Base-by-base conservation (phyloP, 768 basidiomycete genomes). In the Tylopilus intermedius region DNA sequence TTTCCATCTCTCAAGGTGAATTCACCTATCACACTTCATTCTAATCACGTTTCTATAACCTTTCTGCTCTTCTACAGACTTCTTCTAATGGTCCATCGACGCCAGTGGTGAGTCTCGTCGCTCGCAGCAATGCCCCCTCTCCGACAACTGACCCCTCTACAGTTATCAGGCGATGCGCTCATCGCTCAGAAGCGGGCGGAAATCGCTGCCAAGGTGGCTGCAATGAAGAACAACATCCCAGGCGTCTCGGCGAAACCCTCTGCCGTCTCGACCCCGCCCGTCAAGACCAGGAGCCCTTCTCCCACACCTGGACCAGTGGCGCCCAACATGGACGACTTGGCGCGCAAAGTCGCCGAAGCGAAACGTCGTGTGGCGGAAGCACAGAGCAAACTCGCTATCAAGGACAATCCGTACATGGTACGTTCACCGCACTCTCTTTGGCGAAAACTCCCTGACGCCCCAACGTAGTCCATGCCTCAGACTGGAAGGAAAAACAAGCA, bases 341-440 rank as follows among this genome's bases (percentile, higher is more conserved):
- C 81, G 0, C 80, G 82, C 8, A 76, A 80, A 54, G 82, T 96
- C 0, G 88, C 87, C 7, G 95, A 96, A 55, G 90, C 93, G 11
- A 91, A 88, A 68, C 78, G 84, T 35, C 80, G 88, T 49, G 90
- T 95, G 0, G 84, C 88, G 0, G 88, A 90, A 40, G 86, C 90
- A 33, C 87, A 88, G 63, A 88, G 77, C 50, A 86, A 85, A 59
- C 77, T 84, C 18, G 81, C 84, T 1, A 72, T 85, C 29, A 88
- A 86, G 56, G 86, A 86, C 52, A 95, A 93, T 57, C 92, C 91
- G 0, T 94, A 95, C 74, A 84, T 93, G 80, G 91, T 87, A 30
- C 42, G 80, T 70, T n/a, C 45, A 35, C 26, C 37, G 22, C 15
- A 15, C 4, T 41, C 45, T 38, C 22, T 15, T 37, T 32, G 8